phyloP scores from a whole-genome alignment of 306 rosid genomes.

The Phaseolus lunatus region DNA sequence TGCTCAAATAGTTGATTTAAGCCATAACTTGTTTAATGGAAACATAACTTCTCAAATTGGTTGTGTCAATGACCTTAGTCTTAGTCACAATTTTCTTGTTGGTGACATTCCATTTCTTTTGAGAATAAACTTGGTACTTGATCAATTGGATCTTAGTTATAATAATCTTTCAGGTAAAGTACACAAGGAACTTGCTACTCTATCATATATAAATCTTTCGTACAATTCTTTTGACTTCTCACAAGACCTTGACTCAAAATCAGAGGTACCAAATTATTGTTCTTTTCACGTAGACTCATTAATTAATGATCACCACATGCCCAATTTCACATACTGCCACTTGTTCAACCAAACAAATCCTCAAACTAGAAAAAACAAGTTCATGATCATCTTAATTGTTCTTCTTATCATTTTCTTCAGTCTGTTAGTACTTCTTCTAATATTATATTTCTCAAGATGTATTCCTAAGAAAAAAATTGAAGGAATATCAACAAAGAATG shows the following conservation, averaged over 20 bases:
- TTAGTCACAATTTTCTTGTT: not conserved
- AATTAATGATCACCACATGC: not conserved
- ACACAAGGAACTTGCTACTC: not conserved
- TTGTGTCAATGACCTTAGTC: not conserved
- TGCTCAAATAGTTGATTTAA: not conserved
- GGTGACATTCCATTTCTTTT: not conserved
- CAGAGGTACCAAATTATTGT: not conserved
- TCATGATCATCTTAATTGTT: not conserved
- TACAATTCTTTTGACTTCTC: not conserved
- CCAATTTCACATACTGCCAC: not conserved
- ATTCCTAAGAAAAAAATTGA: not conserved
- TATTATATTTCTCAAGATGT: not conserved
- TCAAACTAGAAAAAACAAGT: not conserved
- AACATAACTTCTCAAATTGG: not conserved
- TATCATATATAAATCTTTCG: not conserved
- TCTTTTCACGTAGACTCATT: not conserved
- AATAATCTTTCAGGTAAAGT: not conserved
- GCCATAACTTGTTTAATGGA: not conserved
- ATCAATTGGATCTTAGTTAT: not conserved
- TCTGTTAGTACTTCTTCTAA: not conserved
- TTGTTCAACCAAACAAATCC: not conserved
- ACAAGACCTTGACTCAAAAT: not conserved
- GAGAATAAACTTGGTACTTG: accelerated
- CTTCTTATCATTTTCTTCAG: not conserved
- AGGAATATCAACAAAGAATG: not conserved